Evolutionary conservation across 352 stramenopile genomes (phyloP), one percentile per base, ranked within the genome.

Genomic region (Pythium guiyangense): DNA sequence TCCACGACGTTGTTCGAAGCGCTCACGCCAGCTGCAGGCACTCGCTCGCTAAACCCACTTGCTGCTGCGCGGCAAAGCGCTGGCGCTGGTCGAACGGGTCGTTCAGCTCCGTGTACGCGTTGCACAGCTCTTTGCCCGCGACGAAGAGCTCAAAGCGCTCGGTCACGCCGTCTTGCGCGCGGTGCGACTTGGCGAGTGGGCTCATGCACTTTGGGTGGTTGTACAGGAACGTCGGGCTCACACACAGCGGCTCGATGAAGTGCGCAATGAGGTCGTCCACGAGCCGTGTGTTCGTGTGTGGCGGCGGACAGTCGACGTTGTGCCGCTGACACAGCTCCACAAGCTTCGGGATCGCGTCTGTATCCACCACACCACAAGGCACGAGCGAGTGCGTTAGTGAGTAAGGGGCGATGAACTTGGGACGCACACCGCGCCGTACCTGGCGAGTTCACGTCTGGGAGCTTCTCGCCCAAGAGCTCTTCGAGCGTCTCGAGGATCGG

Each of bases 31-130:
- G 31, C 31, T 10, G 5, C 31, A 10, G 31, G 10, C 31, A 34
- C 29, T 34, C 29, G 29, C 9, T 8, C 31, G 31, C 31, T 1
- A 37, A 22, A 26, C 22, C 15, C 17, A 74, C 68, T n/a, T 69
- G 86, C 79, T 85, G 67, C 73, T 99, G 97, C 37, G 97, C 85
- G 40, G 94, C 79, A 65, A 99, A 99, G 22, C 97, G 89, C 59
- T 94, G 75, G 54, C 97, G 93, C 75, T 99, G 97, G 45, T 98
- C 92, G 49, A 96, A 90, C 40, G 97, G 97, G 62, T 99, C 94
- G 74, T 99, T 99, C 44, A 99, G 90, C 77, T 99, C 97, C 27
- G 96, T 99, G 79, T 99, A 99, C 6, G 97, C 97, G 73, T 99
- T 99, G 62, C 91, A 97, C 31, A 99, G 77, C 83, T 99, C 88